Evolutionary conservation across 257 asterid genomes (phyloP), one percentile per base, ranked within the genome.

Genomic region (Nicotiana obtusifolia): DNA sequence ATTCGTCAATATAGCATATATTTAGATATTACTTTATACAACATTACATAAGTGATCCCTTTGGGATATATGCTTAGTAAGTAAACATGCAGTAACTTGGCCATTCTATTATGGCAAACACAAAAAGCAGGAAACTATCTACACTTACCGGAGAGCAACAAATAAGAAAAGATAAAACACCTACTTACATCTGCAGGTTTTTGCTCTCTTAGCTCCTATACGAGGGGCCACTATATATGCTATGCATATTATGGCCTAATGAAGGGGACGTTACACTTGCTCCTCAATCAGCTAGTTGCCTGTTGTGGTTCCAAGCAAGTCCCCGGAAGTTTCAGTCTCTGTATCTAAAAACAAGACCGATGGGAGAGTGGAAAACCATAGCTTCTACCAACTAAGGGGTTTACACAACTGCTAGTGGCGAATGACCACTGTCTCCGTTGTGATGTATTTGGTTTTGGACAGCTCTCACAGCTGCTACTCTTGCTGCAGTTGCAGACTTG

Each of bases 391-490:
- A 7, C 44, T 0, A 60, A 59, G 24, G 61, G 35, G 77, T 8
- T 84, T 81, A 85, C 15, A 17, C 84, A 81, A 47, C 77, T 11
- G 80, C 61, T 77, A 76, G 16, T 35, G 57, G 84, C 44, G 77
- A 69, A 41, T 77, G 11, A 37, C 59, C 26, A 26, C 77, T 53
- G 26, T 73, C 75, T 5, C 20, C 62, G 53, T 83, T 80, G 31
- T 80, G 83, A 71, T 84, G 82, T 81, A 87, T 89, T 76, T 81
- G 90, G 82, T 84, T 86, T 77, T 89, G 92, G 75, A 84, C 88
- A 22, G 91, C 92, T 82, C 87, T 89, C 81, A 84, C 90, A 4
- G 92, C 89, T 10, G 92, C 84, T 35, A 87, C 92, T 87, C 92
- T 81, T 65, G 92, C 92, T 52, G 91, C 89, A 69, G 89, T 84